phyloP scores from a whole-genome alignment of 108 stramenopile species.

The Schizochytrium sp. region DNA sequence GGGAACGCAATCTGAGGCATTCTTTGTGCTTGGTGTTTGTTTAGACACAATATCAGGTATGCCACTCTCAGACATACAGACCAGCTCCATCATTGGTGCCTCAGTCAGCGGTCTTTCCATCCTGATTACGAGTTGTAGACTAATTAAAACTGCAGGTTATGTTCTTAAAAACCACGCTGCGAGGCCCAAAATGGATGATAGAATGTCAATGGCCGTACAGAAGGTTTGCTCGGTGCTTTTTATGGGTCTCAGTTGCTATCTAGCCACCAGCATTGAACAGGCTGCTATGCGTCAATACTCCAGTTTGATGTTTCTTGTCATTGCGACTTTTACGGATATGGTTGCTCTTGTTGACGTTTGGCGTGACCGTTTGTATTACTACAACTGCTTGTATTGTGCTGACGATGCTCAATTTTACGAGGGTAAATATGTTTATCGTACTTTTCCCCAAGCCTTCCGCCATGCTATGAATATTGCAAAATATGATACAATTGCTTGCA shows the following conservation, averaged over 20 bases:
- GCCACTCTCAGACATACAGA: neutral
- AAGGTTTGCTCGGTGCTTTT: slow-evolving; percentile 17
- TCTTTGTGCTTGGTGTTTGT: slow-evolving; percentile 17
- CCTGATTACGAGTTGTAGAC: neutral
- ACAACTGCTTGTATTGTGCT: neutral
- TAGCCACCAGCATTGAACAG: neutral
- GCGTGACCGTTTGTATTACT: neutral
- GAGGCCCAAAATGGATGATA: neutral
- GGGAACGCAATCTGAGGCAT: neutral
- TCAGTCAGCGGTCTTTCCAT: neutral
- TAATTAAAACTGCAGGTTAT: neutral
- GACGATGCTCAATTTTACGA: neutral
- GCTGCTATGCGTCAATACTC: slow-evolving; percentile 9
- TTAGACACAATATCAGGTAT: neutral
- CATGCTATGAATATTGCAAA: neutral
- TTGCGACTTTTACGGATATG: neutral
- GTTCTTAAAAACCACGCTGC: neutral
- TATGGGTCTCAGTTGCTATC: neutral
- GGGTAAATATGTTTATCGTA: neutral
- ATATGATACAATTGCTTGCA: neutral
- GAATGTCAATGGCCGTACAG: neutral
- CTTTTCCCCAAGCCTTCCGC: neutral
- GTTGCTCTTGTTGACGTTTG: neutral
- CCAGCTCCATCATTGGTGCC: neutral
- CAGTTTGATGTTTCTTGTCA: neutral